These are phyloP conservation scores for Sphenostylis stenocarpa DNA, from an alignment of 306 rosid species.

Conservation along the genomic window DNA sequence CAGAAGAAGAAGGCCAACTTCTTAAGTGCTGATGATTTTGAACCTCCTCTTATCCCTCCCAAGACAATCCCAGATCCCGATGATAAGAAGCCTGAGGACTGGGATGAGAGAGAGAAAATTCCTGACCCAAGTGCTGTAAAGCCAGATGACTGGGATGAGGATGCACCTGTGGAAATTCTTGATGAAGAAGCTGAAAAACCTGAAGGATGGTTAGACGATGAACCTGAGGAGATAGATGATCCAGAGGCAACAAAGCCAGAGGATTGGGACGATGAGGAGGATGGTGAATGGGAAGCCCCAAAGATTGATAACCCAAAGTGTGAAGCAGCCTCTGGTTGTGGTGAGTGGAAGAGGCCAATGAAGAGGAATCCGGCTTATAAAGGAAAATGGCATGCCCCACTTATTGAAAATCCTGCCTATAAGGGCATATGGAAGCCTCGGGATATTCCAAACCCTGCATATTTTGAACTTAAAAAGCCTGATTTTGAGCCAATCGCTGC, in stretches of 20 bases:
- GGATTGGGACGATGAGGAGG: slow-evolving; percentile 96
- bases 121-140: slow-evolving; percentile 86
- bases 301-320: slow-evolving; percentile 73
- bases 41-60: slow-evolving; percentile 83
- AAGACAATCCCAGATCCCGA: slow-evolving; percentile 90
- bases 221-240: slow-evolving; percentile 90
- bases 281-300: slow-evolving; percentile 96
- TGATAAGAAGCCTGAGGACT: slow-evolving; percentile 93
- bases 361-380: slow-evolving; percentile 90
- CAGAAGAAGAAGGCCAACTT: slow-evolving; percentile 54
- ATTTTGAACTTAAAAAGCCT: slow-evolving; percentile 75
- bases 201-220: slow-evolving; percentile 97
- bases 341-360: slow-evolving; percentile 92
- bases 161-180: slow-evolving; percentile 84
- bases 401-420: slow-evolving; percentile 81
- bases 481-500: slow-evolving; percentile 87
- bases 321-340: slow-evolving; percentile 83
- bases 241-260: slow-evolving; percentile 93
- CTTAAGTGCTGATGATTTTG: slow-evolving; percentile 82
- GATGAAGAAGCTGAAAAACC: slow-evolving; percentile 96
- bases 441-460: slow-evolving; percentile 83
- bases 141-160: slow-evolving; percentile 99
- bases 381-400: slow-evolving; percentile 95
- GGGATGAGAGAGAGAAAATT: slow-evolving; percentile 95
- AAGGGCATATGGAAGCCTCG: slow-evolving; percentile 95